Percentiles rank a stretch among this genome's conserved stretches.
phyloP scores from a whole-genome alignment of 306 rosid species.

The Elaeagnus macrophylla region DNA sequence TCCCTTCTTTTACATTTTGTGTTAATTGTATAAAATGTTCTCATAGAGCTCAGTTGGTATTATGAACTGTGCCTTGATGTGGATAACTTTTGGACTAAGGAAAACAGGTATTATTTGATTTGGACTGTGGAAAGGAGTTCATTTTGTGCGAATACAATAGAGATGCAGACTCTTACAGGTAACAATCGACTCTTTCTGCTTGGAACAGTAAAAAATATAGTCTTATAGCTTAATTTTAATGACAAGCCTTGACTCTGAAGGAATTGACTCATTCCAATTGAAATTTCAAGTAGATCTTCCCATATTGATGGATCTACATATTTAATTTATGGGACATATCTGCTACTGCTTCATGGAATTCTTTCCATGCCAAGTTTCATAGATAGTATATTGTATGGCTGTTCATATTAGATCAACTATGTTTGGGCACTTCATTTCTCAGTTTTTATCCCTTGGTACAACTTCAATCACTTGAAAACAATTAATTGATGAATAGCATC shows the following conservation, averaged over 20 bases:
- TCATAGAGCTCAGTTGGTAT: neutral
- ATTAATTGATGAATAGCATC: neutral
- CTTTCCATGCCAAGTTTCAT: neutral
- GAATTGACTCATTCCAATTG: too few relatives aligned
- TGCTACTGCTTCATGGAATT: too few relatives aligned
- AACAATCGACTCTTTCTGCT: slow-evolving; percentile 8
- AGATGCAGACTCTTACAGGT: slow-evolving; percentile 97
- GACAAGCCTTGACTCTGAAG: too few relatives aligned
- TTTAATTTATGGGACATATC: neutral
- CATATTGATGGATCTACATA: neutral
- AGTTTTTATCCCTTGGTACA: neutral
- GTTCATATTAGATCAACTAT: neutral
- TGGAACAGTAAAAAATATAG: neutral
- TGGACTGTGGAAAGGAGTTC: slow-evolving; percentile 69
- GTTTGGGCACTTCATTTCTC: neutral
- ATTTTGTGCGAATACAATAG: slow-evolving; percentile 90
- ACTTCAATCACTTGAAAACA: too few relatives aligned
- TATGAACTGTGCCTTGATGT: neutral
- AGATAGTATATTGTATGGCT: neutral
- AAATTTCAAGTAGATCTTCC: neutral
- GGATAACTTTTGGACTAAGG: slow-evolving; percentile 10
- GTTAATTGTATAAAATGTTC: neutral
- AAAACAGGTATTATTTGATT: slow-evolving; percentile 60
- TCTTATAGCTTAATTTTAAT: too few relatives aligned
- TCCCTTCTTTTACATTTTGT: neutral